Evolutionary conservation across 2,329 filamentous ascomycete genomes (phyloP).

Genomic region (Myriangium duriaei): DNA sequence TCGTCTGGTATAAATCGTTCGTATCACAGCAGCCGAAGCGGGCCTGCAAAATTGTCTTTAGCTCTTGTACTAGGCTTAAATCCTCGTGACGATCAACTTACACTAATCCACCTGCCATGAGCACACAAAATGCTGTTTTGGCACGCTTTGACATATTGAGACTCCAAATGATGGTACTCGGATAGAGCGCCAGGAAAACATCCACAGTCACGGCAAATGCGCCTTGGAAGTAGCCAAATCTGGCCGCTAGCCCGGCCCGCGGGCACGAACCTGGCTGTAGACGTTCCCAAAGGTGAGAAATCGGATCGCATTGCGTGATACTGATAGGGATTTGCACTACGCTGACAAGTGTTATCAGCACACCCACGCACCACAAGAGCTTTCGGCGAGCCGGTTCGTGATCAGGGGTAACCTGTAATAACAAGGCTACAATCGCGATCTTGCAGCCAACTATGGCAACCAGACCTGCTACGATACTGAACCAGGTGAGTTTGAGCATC

Average conservation of each 20-base stretch:
- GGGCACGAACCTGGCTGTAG: constrained; percentile 2
- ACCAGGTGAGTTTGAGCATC: constrained; percentile 4
- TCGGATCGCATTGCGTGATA: constrained; percentile 6
- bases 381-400: constrained; percentile 2
- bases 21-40: constrained; percentile 7
- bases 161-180: constrained; percentile 7
- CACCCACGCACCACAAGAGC: constrained; percentile 3
- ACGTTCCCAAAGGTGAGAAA: constrained; percentile 4
- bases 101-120: constrained; percentile 7
- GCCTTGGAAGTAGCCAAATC: constrained; percentile 8
- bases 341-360: constrained; percentile 4
- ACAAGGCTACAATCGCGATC: constrained; percentile 4
- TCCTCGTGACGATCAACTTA: too few relatives aligned
- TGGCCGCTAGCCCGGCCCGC: constrained; percentile 4
- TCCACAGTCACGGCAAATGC: constrained; percentile 3
- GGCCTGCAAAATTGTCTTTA: background rate
- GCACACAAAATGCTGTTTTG: constrained; percentile 4
- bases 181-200: constrained; percentile 5
- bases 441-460: constrained; percentile 3
- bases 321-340: constrained; percentile 5
- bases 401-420: constrained; percentile 3
- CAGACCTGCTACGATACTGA: constrained; percentile 3
- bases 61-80: background rate
- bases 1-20: constrained; percentile 5
- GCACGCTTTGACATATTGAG: constrained; percentile 2